Evolutionary conservation across 31 red algal genomes (phyloP).

Genomic region (Asparagopsis taxiformis): DNA sequence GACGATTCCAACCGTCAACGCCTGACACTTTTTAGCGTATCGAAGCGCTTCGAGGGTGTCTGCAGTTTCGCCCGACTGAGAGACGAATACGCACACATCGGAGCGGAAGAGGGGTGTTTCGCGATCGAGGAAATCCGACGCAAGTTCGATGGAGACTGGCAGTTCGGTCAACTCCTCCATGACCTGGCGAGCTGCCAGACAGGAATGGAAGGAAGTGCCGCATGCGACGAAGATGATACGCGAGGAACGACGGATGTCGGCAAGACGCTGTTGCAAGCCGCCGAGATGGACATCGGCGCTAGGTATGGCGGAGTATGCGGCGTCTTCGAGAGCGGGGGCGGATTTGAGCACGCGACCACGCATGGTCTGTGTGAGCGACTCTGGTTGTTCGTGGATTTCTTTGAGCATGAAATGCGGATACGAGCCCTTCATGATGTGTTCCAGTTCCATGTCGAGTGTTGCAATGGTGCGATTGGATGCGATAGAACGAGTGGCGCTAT

Average conservation of each 20-base stretch:
- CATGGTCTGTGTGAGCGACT: conserved; percentile 87
- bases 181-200: conserved; percentile 83
- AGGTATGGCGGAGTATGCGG: neutral
- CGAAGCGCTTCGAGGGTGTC: conserved; percentile 90
- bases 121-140: conserved; percentile 92
- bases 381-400: conserved; percentile 99
- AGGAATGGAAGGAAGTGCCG: conserved; percentile 94
- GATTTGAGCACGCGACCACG: conserved; percentile 56
- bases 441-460: conserved; percentile 88
- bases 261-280: conserved; percentile 66
- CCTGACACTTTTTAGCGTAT: conserved; percentile 82
- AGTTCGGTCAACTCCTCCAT: conserved; percentile 97
- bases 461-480: conserved; percentile 67
- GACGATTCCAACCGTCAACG: conserved; percentile 90
- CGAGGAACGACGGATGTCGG: conserved; percentile 80
- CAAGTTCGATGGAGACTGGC: conserved; percentile 89
- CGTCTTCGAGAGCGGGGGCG: conserved; percentile 15
- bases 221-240: conserved; percentile 97
- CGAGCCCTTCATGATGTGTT: conserved; percentile 90
- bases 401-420: conserved; percentile 98
- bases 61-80: conserved; percentile 92
- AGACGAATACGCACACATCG: conserved; percentile 93
- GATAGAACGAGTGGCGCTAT: conserved; percentile 45
- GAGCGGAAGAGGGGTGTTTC: conserved; percentile 82
- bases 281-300: conserved; percentile 72